Evolutionary conservation across 805 yeast genomes (phyloP).

Genomic region (Yarrowia sp.): DNA sequence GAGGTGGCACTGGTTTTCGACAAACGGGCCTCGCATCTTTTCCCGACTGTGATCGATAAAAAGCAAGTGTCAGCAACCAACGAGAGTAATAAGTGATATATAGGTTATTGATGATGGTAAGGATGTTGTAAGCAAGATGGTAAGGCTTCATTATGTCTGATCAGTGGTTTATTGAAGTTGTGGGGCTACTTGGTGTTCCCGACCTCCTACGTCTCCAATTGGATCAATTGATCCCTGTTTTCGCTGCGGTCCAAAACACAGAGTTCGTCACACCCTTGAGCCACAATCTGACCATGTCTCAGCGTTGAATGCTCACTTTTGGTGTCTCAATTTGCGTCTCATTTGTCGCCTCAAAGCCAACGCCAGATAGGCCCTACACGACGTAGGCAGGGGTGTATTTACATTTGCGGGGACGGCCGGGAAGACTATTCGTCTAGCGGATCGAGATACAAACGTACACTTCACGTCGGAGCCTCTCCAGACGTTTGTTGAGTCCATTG

Average conservation of each 20-base stretch:
- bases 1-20: neutral
- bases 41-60: slow-evolving; percentile 4
- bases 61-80: slow-evolving; percentile 3
- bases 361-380: slow-evolving; percentile 1
- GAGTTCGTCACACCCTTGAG: too few species aligned
- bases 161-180: neutral
- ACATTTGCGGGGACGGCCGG: slow-evolving; percentile 8
- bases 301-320: neutral
- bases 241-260: too few species aligned
- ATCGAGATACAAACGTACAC: neutral
- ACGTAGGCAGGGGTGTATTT: slow-evolving; percentile 26
- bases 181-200: too few species aligned
- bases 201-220: too few species aligned
- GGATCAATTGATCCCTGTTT: neutral
- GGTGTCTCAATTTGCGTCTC: too few species aligned
- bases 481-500: neutral
- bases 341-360: neutral
- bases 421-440: neutral
- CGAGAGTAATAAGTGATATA: slow-evolving; percentile 23
- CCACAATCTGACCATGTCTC: slow-evolving; percentile 10
- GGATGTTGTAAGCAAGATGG: too few species aligned
- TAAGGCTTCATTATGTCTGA: too few species aligned
- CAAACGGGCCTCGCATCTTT: slow-evolving; percentile 26
- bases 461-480: neutral
- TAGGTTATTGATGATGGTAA: slow-evolving; percentile 37